Evolutionary conservation across 2,329 filamentous ascomycete species (phyloP), one percentile per base, ranked within the genome.

Genomic region (Xylaria polymorpha): DNA sequence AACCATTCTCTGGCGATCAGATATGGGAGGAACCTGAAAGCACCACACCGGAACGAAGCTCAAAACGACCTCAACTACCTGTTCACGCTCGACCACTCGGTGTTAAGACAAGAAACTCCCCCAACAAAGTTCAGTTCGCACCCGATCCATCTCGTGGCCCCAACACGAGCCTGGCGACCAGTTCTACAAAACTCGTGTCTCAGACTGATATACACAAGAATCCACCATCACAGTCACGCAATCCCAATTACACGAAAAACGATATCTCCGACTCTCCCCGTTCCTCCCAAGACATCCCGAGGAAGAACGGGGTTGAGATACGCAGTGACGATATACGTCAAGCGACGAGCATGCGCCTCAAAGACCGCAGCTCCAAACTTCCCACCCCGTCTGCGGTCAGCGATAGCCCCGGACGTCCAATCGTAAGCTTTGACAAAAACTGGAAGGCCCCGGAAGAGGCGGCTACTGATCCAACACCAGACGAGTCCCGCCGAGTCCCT

Each of bases 361-460:
- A 90, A 79, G 94, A 97, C 80, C 91, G 94, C 77, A 98, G 94
- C 81, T 82, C 90, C 66, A 97, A 93, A 79, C 85, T 98, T 71
- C 95, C 94, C 35, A 95, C 92, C 77, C 95, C 95, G 73, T 93
- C 92, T 64, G 91, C 93, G 77, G 94, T 98, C 81, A 98, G 94
- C 83, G 92, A 98, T 83, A 92, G 88, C 78, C 92, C 92, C 75
- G 94, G 94, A 75, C 90, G 95, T 79, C 95, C 95, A 72, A 98
- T 98, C 85, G 95, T 98, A 86, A 98, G 95, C 87, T 98, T 98
- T 86, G 88, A 97, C 82, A 88, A 88, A 77, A 88, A 91, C 79
- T 97, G 93, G 90, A 92, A 90, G 85, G 87, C 90, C 78, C 88
- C 87, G 79, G 90, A 92, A 79, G 85, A 87, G 84, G 85, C 84